Percentiles rank a stretch among this genome's conserved stretches.
These are phyloP conservation scores for Tolypocladium sp. DNA, from an alignment of 2,329 filamentous ascomycete species.

Conservation along the genomic window DNA sequence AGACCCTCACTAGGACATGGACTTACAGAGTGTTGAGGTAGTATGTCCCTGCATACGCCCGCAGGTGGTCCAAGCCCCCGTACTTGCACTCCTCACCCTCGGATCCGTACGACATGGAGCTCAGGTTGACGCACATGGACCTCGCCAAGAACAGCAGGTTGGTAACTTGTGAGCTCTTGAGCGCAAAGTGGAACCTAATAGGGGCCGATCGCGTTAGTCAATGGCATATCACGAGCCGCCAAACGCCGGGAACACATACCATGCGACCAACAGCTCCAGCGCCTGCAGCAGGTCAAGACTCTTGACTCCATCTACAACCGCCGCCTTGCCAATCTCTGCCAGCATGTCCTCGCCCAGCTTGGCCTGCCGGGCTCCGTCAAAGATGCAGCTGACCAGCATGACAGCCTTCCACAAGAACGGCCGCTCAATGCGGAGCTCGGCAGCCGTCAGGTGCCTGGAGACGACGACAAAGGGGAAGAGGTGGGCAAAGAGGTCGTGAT, in stretches of 20 bases:
- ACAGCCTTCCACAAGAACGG: slow-evolving; percentile 41
- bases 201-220: neutral
- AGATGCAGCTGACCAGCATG: slow-evolving; percentile 34
- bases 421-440: slow-evolving; percentile 24
- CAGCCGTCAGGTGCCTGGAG: slow-evolving; percentile 23
- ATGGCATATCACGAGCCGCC: too few species aligned
- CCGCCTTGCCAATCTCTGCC: slow-evolving; percentile 29
- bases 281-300: slow-evolving; percentile 38
- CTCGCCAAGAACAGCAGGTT: slow-evolving; percentile 39
- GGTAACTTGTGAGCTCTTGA: slow-evolving; percentile 39
- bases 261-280: slow-evolving; percentile 34
- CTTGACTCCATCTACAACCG: slow-evolving; percentile 30
- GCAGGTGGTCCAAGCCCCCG: slow-evolving; percentile 30
- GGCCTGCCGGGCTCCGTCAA: slow-evolving; percentile 34
- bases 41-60: slow-evolving; percentile 39
- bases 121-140: slow-evolving; percentile 34
- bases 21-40: slow-evolving; percentile 40
- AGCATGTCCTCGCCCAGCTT: slow-evolving; percentile 34
- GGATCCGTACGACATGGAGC: slow-evolving; percentile 15
- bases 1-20: too few species aligned
- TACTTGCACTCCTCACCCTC: slow-evolving; percentile 17
- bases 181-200: slow-evolving; percentile 34
- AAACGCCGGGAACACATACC: slow-evolving; percentile 21
- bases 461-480: slow-evolving; percentile 38
- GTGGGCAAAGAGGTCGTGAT: slow-evolving; percentile 19